phyloP scores from a whole-genome alignment of 2,329 filamentous ascomycete genomes.

The Cryphonectria japonica region DNA sequence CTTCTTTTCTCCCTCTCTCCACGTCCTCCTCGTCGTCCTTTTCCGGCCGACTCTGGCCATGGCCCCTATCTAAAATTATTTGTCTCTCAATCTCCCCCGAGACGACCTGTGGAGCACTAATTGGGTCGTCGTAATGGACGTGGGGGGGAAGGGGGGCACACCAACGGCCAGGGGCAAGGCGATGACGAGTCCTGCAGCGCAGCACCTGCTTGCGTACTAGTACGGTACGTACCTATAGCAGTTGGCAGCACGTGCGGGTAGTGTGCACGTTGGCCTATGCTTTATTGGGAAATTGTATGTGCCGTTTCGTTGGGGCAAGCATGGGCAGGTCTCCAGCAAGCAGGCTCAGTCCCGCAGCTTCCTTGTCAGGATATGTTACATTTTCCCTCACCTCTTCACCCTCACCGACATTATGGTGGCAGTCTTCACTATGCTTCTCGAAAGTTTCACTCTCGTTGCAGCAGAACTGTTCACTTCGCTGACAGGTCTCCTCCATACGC shows the following conservation, averaged over 20 bases:
- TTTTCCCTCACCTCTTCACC: not conserved
- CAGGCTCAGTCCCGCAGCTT: not conserved
- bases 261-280: not conserved
- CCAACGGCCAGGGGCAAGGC: conserved; percentile 2
- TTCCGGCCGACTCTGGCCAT: not conserved
- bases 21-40: not conserved
- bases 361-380: not conserved
- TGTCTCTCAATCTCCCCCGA: not conserved
- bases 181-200: conserved; percentile 2
- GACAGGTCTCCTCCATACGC: too few relatives aligned
- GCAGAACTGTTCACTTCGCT: too few relatives aligned
- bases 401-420: not conserved
- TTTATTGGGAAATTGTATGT: not conserved
- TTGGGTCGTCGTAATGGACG: not conserved
- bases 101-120: not conserved
- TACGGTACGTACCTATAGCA: not conserved
- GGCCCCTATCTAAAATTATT: conserved; percentile 5
- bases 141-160: not conserved
- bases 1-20: not conserved
- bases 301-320: not conserved
- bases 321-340: not conserved
- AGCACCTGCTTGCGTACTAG: not conserved
- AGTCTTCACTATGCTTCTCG: not conserved
- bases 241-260: not conserved
- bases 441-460: too few relatives aligned